These are phyloP conservation scores for Collybiopsis confluens DNA, from an alignment of 768 basidiomycete species.

Conservation along the genomic window DNA sequence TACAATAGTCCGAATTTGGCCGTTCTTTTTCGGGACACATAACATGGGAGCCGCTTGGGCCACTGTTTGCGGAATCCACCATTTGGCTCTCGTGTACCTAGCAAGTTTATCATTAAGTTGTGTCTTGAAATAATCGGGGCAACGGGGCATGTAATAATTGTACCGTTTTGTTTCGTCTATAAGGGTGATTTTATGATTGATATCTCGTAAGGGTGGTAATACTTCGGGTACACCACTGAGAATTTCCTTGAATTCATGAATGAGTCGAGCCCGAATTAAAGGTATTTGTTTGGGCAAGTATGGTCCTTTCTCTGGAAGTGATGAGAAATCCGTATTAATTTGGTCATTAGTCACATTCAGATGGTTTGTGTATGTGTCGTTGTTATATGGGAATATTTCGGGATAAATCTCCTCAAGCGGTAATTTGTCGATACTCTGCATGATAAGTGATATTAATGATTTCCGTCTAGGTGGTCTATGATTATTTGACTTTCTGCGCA, in stretches of 20 bases:
- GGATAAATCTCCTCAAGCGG: no score
- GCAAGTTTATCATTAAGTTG: neutral
- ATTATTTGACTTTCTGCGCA: no score
- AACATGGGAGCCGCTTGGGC: neutral
- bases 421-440: no score
- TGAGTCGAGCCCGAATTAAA: neutral
- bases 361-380: no score
- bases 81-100: neutral
- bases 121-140: neutral
- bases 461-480: neutral
- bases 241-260: neutral
- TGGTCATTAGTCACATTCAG: no score
- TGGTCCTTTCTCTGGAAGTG: no score
- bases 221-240: neutral
- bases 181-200: constrained; percentile 33
- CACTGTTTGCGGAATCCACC: neutral
- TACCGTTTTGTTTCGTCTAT: constrained; percentile 26
- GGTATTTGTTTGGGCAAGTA: neutral
- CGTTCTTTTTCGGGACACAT: neutral
- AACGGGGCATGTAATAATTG: constrained; percentile 1
- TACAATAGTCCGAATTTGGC: neutral
- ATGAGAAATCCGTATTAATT: no score
- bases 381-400: no score
- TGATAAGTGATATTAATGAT: no score
- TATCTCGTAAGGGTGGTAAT: constrained; percentile 21